These are phyloP conservation scores for Phaeophleospora eucalypticola DNA, from an alignment of 2,329 filamentous ascomycete species.

Conservation along the genomic window DNA sequence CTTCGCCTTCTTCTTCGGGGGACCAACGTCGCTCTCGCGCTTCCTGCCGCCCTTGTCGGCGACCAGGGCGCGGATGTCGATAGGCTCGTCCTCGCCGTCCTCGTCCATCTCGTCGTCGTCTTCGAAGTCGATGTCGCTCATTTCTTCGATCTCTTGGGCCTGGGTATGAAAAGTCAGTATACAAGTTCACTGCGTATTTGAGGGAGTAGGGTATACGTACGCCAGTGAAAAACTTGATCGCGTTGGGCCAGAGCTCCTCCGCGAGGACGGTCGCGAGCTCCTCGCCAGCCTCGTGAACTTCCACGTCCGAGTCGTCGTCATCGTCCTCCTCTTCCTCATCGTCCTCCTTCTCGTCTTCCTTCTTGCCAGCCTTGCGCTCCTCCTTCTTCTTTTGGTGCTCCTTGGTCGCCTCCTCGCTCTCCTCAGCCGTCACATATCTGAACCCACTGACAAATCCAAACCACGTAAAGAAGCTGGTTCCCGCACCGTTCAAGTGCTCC, in stretches of 20 bases:
- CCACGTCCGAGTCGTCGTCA: slow-evolving; percentile 63
- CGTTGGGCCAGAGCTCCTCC: slow-evolving; percentile 84
- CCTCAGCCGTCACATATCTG: slow-evolving; percentile 66
- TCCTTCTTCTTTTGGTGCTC: slow-evolving; percentile 57
- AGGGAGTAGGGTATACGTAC: not conserved
- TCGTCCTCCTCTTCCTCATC: slow-evolving; percentile 52
- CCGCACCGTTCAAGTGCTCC: slow-evolving; percentile 38
- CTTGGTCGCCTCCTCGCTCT: slow-evolving; percentile 60
- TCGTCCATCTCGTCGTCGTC: slow-evolving; percentile 48
- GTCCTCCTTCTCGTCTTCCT: slow-evolving; percentile 36
- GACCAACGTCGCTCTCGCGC: slow-evolving; percentile 38
- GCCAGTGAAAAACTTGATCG: slow-evolving; percentile 77
- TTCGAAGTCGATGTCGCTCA: slow-evolving; percentile 67
- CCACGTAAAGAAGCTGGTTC: slow-evolving; percentile 80
- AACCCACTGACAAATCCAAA: slow-evolving; percentile 69
- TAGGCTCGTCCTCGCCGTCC: slow-evolving; percentile 50
- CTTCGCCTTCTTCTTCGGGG: slow-evolving; percentile 39
- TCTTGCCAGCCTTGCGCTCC: slow-evolving; percentile 38
- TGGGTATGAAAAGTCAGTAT: slow-evolving; percentile 8
- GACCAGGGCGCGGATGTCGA: slow-evolving; percentile 46
- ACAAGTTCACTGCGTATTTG: not conserved
- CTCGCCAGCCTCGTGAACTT: slow-evolving; percentile 85
- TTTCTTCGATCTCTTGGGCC: slow-evolving; percentile 65
- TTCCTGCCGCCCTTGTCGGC: slow-evolving; percentile 39
- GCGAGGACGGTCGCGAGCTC: slow-evolving; percentile 74